Conservation (phyloP, 2,329 filamentous ascomycete genomes). For the Phialophora tarda region DNA sequence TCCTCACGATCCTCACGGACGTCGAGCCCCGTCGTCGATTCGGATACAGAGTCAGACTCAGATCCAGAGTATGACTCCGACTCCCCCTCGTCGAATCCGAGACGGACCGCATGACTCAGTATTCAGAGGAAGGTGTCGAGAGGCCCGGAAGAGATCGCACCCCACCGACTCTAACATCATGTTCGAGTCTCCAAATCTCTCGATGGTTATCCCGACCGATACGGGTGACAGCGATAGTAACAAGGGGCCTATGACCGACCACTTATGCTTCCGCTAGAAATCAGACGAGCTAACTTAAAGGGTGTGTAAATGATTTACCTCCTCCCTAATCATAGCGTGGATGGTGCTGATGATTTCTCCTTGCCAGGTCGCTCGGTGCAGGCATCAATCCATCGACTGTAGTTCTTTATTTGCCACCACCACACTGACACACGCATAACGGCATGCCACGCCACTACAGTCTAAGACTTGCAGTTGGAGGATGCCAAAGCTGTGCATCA, state of each 20-base stretch:
- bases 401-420: no score
- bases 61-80: conserved; percentile 10
- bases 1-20: conserved; percentile 1
- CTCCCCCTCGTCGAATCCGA: conserved; percentile 25
- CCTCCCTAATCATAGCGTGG: no score
- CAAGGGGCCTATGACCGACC: conserved; percentile 70
- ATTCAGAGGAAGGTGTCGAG: no score
- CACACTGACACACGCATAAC: no score
- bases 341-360: no score
- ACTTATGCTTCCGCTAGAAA: conserved; percentile 97
- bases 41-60: neutral
- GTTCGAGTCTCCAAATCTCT: conserved; percentile 54
- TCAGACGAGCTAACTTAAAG: conserved; percentile 84
- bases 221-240: conserved; percentile 64
- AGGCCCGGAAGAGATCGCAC: conserved; percentile 66
- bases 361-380: no score
- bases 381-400: no score
- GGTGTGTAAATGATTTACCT: no score
- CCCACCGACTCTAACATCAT: conserved; percentile 61
- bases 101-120: no score
- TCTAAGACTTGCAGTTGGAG: no score
- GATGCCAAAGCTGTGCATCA: no score
- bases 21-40: neutral
- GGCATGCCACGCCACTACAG: no score
- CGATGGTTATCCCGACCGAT: conserved; percentile 44